A percentile compares a stretch with the other conserved stretches of the same genome.
Conservation (phyloP, 306 rosid species). For the Rosa chinensis region DNA sequence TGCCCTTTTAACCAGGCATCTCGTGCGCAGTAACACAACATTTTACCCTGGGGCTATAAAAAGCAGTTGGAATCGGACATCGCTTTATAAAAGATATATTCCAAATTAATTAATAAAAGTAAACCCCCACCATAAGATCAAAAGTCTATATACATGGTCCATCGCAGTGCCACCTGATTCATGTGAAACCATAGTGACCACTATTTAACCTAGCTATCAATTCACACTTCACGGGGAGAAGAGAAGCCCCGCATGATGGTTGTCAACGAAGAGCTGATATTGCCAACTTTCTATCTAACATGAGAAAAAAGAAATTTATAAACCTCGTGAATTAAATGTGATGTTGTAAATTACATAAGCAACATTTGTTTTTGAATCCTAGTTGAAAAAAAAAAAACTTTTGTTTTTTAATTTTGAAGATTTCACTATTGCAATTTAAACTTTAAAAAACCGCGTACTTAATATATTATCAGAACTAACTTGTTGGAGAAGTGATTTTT, state of each 20-base stretch:
- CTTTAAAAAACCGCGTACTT: no score
- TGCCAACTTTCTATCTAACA: no score
- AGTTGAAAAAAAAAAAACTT: no score
- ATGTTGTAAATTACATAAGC: background rate
- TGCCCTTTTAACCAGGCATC: conserved; percentile 28
- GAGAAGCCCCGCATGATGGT: no score
- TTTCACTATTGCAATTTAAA: background rate
- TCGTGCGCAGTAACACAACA: background rate
- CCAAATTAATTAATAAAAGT: background rate
- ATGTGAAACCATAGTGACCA: background rate
- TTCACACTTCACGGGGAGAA: background rate
- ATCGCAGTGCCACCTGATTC: background rate
- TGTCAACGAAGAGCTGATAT: no score
- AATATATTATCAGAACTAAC: no score
- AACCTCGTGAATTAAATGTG: no score
- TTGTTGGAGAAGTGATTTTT: no score
- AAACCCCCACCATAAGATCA: background rate
- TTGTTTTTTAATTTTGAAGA: background rate
- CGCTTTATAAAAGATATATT: background rate
- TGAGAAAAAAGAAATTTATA: no score
- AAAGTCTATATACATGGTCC: background rate
- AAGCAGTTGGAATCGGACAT: background rate
- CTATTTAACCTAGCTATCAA: background rate
- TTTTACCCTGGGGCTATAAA: background rate
- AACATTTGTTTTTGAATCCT: no score